These are phyloP conservation scores for Nigrograna mackinnonii DNA, from an alignment of 2,329 filamentous ascomycete genomes.

Conservation along the genomic window DNA sequence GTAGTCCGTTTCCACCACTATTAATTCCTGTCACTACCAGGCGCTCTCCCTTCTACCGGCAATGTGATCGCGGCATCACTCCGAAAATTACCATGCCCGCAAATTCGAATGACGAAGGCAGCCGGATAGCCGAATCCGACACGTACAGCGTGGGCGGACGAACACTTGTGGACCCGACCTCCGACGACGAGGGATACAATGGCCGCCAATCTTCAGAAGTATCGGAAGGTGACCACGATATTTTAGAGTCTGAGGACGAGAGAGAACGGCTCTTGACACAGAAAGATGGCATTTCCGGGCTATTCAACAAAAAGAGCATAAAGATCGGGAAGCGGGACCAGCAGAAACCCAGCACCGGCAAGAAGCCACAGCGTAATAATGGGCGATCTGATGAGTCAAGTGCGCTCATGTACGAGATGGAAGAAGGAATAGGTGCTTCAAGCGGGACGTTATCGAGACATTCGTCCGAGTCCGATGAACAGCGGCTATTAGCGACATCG, in stretches of 20 bases:
- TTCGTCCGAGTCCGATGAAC: conserved; percentile 51
- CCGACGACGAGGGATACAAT: conserved; percentile 32
- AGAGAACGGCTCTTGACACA: conserved; percentile 45
- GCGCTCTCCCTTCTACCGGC: too few relatives aligned
- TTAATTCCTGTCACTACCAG: too few relatives aligned
- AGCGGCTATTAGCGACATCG: conserved; percentile 58
- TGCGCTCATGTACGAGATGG: conserved; percentile 87
- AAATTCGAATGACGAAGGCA: too few relatives aligned
- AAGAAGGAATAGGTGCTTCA: conserved; percentile 74
- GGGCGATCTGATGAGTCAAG: conserved; percentile 66
- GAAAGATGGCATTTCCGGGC: conserved; percentile 21
- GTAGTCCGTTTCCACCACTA: too few relatives aligned
- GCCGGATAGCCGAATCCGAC: conserved; percentile 20
- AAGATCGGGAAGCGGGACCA: conserved; percentile 30
- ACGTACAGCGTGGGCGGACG: conserved; percentile 28
- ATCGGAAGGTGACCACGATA: conserved; percentile 39
- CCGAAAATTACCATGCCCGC: too few relatives aligned
- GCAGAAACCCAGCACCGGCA: conserved; percentile 21
- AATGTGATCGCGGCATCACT: too few relatives aligned
- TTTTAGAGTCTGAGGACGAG: conserved; percentile 52
- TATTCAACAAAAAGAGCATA: conserved; percentile 31
- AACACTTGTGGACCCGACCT: conserved; percentile 34
- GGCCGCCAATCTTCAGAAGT: conserved; percentile 40
- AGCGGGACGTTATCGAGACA: conserved; percentile 42
- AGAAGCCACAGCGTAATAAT: conserved; percentile 45